Evolutionary conservation across 1,284 basidiomycete genomes (phyloP), one percentile per base, ranked within the genome.

Genomic region (Papiliotrema flavescens): DNA sequence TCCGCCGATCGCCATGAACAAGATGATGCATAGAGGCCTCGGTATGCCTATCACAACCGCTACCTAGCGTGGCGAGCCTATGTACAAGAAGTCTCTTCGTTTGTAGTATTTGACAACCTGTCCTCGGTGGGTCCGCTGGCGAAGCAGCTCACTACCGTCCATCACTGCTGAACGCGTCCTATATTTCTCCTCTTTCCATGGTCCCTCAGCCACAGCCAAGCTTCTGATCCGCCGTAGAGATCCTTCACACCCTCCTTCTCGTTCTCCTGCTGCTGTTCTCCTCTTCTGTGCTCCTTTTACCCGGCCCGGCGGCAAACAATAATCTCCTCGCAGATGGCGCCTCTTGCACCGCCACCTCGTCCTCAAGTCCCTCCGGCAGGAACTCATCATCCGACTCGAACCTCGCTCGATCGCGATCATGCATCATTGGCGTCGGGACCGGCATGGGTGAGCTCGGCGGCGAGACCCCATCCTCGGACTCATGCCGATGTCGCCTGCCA

Each of bases 351-450:
- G 50, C 52, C 4, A 26, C 26, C 15, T 50, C 42, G 20, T 48
- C 44, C 22, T 50, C 48, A 35, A 54, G 42, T 8, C 50, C 34
- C 23, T 53, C 47, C 5, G 52, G 52, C 23, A 53, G n/a, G 36
- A 53, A 53, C 39, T 53, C 52, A 17, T 53, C 52, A 22, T 53
- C 52, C 13, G 52, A 53, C 6, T 32, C 26, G 23, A 42, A 47
- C 37, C 22, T 24, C 14, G 13, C 11, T 8, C 20, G 13, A 19
- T 47, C 20, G 19, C 41, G 19, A 26, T 11, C 20, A 4, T 19
- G 24, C 2, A 20, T 26, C 2, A 13, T 8, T n/a, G 32, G 32
- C n/a, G 36, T 39, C 7, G 34, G 32, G n/a, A 40, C 47, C 3
- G 35, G 44, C 39, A 53, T 48, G 6, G 52, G 52, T 24, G 52